Conservation (phyloP, 352 stramenopile species). For the Pythium dissotocum region DNA sequence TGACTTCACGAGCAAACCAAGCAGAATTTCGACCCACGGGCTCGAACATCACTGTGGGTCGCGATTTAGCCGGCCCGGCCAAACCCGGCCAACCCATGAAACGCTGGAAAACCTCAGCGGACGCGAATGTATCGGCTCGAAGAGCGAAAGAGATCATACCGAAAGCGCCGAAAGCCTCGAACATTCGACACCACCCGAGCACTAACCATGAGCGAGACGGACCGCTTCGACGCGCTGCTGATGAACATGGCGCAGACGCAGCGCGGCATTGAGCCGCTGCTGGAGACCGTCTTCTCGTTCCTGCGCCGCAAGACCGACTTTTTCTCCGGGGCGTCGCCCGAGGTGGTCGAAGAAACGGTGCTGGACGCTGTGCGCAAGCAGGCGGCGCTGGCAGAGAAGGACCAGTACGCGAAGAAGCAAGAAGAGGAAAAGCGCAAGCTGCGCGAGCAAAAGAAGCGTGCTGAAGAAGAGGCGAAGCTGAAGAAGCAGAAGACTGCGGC, state of each 20-base stretch:
- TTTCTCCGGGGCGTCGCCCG: slow-evolving; percentile 90
- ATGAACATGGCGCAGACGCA: slow-evolving; percentile 97
- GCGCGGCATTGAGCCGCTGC: slow-evolving; percentile 96
- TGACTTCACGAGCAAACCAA: background rate
- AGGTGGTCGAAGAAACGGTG: slow-evolving; percentile 82
- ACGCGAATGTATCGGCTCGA: background rate
- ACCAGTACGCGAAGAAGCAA: slow-evolving; percentile 75
- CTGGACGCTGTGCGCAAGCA: slow-evolving; percentile 93
- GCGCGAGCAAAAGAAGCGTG: slow-evolving; percentile 53
- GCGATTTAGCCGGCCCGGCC: too few relatives aligned
- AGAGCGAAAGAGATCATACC: slow-evolving; percentile 2
- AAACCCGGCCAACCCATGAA: background rate
- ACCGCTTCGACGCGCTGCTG: slow-evolving; percentile 94
- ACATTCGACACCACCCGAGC: background rate
- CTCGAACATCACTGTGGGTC: background rate
- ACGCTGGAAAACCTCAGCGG: slow-evolving; percentile 10
- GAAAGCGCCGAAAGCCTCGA: background rate
- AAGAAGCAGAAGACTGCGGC: slow-evolving; percentile 62
- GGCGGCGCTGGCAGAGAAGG: slow-evolving; percentile 79
- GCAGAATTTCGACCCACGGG: background rate
- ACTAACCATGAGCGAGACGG: slow-evolving; percentile 58
- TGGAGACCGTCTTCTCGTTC: slow-evolving; percentile 98
- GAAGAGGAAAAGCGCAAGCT: slow-evolving; percentile 75
- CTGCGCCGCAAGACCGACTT: slow-evolving; percentile 99
- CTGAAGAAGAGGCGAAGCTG: slow-evolving; percentile 41